Percentiles rank a stretch among this genome's conserved stretches.
Evolutionary conservation across 805 yeast genomes (phyloP).

Genomic region (Blastobotrys robertii): DNA sequence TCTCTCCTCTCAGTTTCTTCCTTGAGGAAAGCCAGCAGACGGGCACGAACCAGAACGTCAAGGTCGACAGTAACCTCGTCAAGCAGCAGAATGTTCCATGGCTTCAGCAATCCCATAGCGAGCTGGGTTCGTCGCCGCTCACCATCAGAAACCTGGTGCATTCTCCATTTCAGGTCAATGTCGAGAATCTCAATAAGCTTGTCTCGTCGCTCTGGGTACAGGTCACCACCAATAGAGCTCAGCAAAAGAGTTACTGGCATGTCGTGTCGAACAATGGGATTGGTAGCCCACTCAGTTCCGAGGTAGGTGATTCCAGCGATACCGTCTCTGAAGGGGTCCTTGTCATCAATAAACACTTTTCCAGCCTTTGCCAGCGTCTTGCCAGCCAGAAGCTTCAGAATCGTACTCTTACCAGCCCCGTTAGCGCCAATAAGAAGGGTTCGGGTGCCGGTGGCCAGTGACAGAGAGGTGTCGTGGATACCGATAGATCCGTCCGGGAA

Average conservation of each 20-base stretch:
- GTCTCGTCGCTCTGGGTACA: conserved; percentile 67
- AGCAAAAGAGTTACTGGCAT: conserved; percentile 76
- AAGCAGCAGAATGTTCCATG: conserved; percentile 78
- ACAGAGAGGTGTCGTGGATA: conserved; percentile 49
- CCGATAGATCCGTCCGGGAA: conserved; percentile 61
- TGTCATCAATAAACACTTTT: conserved; percentile 59
- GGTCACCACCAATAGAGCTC: conserved; percentile 74
- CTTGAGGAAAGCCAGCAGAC: conserved; percentile 59
- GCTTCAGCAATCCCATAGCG: conserved; percentile 84
- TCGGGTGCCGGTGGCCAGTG: conserved; percentile 62
- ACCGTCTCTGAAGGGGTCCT: conserved; percentile 74
- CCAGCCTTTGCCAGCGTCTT: conserved; percentile 78
- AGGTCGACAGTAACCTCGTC: conserved; percentile 97
- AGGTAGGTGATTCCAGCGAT: conserved; percentile 51
- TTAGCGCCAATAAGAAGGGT: conserved; percentile 83
- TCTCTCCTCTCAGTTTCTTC: conserved; percentile 61
- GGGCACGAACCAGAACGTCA: conserved; percentile 81
- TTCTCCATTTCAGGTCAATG: conserved; percentile 81
- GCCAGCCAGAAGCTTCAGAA: conserved; percentile 79
- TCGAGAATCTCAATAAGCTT: conserved; percentile 67
- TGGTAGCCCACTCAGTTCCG: conserved; percentile 97
- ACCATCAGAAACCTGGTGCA: conserved; percentile 89
- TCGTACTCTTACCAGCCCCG: conserved; percentile 95
- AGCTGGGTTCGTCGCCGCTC: conserved; percentile 91
- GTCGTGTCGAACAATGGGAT: conserved; percentile 82